Base-by-base conservation (phyloP, 345 rosid genomes). In the Lumnitzera littorea region DNA sequence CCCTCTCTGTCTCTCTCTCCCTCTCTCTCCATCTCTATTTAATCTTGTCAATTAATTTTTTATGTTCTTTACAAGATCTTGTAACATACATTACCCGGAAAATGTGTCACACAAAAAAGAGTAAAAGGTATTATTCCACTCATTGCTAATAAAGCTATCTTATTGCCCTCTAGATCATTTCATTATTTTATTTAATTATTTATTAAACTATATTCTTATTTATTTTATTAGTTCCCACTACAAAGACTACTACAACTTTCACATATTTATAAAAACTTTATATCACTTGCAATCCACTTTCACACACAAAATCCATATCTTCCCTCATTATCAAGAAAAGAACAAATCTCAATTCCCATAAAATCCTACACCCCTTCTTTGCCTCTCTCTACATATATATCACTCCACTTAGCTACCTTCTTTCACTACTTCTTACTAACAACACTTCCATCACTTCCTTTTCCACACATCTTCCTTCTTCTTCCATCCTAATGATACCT, bases 241-340 rank as follows among this genome's bases (percentile, higher is more conserved):
- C 56, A 51, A 53, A 58, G 60, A 47, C 56, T 36, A 64, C 53
- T 31, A 62, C 71, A 74, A 53, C 72, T 68, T 67, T 74, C 61
- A 62, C 67, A 67, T 59, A 70, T 77, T 76, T 63, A 67, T 61
- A 55, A 15, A 67, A 11, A 74, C 72, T 76, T 83, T 64, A 60
- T 49, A 77, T 82, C 91, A 86, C 91, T 81, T 86, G 88, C 79
- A 71, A 72, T 56, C 76, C 80, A 79, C 89, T 81, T 83, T 74
- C 72, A 62, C 78, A 63, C 61, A 50, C 56, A 73, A 74, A 67
- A 54, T 60, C 75, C 27, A 64, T 53, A 47, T 51, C 71, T 79
- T 76, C 62, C 89, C 86, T 76, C 71, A 62, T 72, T 53, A 47
- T 70, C 87, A 84, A 78, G 87, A 58, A 84, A 86, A 76, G 94